These are phyloP conservation scores for Chrysanthemum seticuspe DNA, from an alignment of 129 eudicot genomes.

Conservation along the genomic window DNA sequence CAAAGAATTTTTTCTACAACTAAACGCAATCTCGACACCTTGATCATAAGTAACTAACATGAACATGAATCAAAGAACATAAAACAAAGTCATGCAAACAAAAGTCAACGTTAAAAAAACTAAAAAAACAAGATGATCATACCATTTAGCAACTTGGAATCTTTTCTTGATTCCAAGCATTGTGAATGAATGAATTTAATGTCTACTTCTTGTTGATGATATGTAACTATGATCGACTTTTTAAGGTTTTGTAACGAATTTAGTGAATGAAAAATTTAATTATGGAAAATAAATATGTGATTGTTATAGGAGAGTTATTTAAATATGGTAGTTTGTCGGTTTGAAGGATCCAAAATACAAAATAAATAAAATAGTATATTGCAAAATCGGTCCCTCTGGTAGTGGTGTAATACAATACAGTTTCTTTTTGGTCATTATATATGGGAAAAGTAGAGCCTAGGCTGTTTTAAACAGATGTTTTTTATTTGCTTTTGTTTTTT, in stretches of 20 bases:
- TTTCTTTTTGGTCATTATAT: no score
- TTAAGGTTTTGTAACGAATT: conserved; percentile 8
- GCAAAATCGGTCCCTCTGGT: no score
- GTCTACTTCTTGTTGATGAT: conserved; percentile 17
- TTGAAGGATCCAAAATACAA: not conserved
- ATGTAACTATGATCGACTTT: not conserved
- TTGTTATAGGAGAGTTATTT: not conserved
- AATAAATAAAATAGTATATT: no score
- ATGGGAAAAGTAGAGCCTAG: no score
- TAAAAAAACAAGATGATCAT: not conserved
- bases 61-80: no score
- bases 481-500: no score
- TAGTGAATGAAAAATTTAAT: conserved; percentile 14
- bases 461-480: no score
- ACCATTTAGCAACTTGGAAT: conserved; percentile 35
- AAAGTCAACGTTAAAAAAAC: no score
- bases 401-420: no score
- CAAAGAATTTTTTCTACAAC: not conserved
- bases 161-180: conserved; percentile 29
- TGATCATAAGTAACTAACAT: not conserved
- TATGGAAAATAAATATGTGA: not conserved
- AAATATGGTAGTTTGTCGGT: conserved; percentile 12
- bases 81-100: no score
- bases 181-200: conserved; percentile 10
- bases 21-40: no score